Evolutionary conservation across 257 asterid species (phyloP).

Genomic region (Solanum etuberosum): DNA sequence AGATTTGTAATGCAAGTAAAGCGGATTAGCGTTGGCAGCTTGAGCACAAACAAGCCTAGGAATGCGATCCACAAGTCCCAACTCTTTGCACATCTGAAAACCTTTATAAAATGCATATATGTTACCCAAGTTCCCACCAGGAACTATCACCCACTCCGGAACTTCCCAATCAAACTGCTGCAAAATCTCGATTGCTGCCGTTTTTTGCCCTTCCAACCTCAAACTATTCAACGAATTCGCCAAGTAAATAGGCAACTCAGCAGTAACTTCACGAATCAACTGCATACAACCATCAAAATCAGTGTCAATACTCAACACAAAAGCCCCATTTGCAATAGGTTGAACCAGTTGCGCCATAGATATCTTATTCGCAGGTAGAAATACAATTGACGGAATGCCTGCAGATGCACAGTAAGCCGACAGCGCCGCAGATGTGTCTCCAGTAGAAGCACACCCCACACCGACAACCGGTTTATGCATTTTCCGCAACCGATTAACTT

Average conservation of each 20-base stretch:
- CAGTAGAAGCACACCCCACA: conserved; percentile 80
- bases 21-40: conserved; percentile 81
- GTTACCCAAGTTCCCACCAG: conserved; percentile 81
- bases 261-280: conserved; percentile 68
- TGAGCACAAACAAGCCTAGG: conserved; percentile 89
- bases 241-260: conserved; percentile 72
- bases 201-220: conserved; percentile 80
- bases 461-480: conserved; percentile 69
- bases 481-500: conserved; percentile 59
- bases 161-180: conserved; percentile 92
- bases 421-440: conserved; percentile 73
- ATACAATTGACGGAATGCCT: conserved; percentile 71
- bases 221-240: conserved; percentile 78
- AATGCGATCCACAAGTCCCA: conserved; percentile 70
- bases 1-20: conserved; percentile 53
- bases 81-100: conserved; percentile 69
- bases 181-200: conserved; percentile 75
- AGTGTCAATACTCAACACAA: conserved; percentile 69
- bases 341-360: conserved; percentile 77
- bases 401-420: conserved; percentile 79
- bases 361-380: conserved; percentile 60
- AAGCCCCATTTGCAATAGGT: conserved; percentile 87
- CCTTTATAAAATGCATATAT: conserved; percentile 86
- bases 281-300: conserved; percentile 97
- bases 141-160: conserved; percentile 88